phyloP scores from a whole-genome alignment of 2,329 filamentous ascomycete species.

The Alternaria burnsii region DNA sequence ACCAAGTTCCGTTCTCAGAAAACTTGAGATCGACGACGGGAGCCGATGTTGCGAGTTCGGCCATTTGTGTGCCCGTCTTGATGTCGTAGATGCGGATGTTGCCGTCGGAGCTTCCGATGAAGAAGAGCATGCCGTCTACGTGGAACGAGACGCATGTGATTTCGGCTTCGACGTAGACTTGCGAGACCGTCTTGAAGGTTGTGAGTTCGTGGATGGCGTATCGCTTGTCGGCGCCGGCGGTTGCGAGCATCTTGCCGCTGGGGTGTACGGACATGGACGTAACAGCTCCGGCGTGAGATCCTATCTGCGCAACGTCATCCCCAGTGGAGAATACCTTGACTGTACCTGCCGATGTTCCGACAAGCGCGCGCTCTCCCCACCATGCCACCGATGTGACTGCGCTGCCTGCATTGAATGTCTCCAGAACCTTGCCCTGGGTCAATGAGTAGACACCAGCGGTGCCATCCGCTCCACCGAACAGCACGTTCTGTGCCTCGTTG shows the following conservation, averaged over 20 bases:
- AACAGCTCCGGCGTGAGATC: slow-evolving; percentile 83
- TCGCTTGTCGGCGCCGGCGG: slow-evolving; percentile 89
- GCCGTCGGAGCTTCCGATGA: slow-evolving; percentile 79
- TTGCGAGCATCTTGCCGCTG: slow-evolving; percentile 81
- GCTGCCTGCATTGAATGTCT: slow-evolving; percentile 69
- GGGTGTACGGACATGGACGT: slow-evolving; percentile 84
- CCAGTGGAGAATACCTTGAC: slow-evolving; percentile 83
- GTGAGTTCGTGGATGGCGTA: slow-evolving; percentile 87
- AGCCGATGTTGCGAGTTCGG: slow-evolving; percentile 71
- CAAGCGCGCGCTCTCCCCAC: slow-evolving; percentile 72
- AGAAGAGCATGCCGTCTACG: slow-evolving; percentile 94
- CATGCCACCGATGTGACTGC: slow-evolving; percentile 73
- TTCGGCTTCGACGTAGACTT: slow-evolving; percentile 80
- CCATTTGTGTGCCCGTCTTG: slow-evolving; percentile 78
- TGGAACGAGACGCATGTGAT: slow-evolving; percentile 86
- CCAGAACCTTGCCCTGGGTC: slow-evolving; percentile 76
- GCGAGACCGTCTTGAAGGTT: slow-evolving; percentile 72
- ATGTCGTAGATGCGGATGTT: slow-evolving; percentile 91
- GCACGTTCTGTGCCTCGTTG: slow-evolving; percentile 69
- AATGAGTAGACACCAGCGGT: slow-evolving; percentile 81
- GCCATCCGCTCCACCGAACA: slow-evolving; percentile 79
- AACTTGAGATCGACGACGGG: slow-evolving; percentile 82
- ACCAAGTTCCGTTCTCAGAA: slow-evolving; percentile 97
- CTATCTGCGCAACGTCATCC: slow-evolving; percentile 72
- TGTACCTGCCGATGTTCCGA: slow-evolving; percentile 77